Conservation (phyloP, 805 yeast genomes). For the Metschnikowia picachoensis region DNA sequence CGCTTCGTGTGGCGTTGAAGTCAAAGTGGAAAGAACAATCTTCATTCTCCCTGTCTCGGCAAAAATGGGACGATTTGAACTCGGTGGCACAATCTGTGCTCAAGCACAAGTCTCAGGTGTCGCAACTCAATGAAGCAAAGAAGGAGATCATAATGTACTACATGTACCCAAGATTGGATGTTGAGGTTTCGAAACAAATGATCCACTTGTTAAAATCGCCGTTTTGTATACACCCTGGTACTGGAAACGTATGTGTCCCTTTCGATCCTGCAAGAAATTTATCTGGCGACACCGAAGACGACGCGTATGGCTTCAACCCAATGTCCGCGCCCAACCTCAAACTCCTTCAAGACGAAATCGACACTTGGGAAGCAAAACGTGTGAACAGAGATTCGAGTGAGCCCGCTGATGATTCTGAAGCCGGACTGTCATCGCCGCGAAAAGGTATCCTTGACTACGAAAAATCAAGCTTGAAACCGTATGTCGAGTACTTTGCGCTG, state of each 20-base stretch:
- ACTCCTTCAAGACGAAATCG: conserved; percentile 61
- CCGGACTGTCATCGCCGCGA: conserved; percentile 12
- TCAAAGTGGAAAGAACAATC: conserved; percentile 50
- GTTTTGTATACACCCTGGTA: conserved; percentile 93
- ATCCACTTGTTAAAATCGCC: conserved; percentile 94
- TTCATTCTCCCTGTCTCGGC: conserved; percentile 39
- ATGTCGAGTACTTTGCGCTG: conserved; percentile 59
- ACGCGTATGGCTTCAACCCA: conserved; percentile 65
- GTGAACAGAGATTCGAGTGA: conserved; percentile 27
- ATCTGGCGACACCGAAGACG: conserved; percentile 31
- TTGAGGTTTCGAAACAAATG: conserved; percentile 84
- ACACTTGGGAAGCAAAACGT: conserved; percentile 40
- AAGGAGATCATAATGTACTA: conserved; percentile 78
- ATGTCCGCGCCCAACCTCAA: conserved; percentile 72
- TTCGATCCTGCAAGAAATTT: conserved; percentile 48
- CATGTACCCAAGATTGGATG: conserved; percentile 88
- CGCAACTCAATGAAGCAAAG: conserved; percentile 60
- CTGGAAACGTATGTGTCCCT: conserved; percentile 95
- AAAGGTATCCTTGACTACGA: conserved; percentile 45
- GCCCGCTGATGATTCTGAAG: conserved; percentile 21
- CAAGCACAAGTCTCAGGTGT: conserved; percentile 46
- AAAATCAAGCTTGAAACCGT: conserved; percentile 67
- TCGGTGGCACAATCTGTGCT: conserved; percentile 42
- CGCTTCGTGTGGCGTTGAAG: conserved; percentile 48
- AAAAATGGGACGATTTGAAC: conserved; percentile 82